Evolutionary conservation across 2,329 filamentous ascomycete genomes (phyloP), one percentile per base, ranked within the genome.

Genomic region (Kalaharituber pfeilii): DNA sequence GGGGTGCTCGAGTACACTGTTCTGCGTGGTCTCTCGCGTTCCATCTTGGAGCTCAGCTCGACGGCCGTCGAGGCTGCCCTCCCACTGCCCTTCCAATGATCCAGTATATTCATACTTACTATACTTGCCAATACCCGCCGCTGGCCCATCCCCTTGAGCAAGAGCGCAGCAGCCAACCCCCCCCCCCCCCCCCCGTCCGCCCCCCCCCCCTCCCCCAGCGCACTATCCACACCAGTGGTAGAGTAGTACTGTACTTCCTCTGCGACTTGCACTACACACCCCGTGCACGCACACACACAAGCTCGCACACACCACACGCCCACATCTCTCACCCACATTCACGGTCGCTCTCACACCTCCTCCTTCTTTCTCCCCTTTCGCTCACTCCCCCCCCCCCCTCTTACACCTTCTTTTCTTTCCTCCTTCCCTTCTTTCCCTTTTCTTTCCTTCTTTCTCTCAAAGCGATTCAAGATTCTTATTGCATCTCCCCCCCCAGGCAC

Each of bases 391-490:
- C 47, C 45, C n/a, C n/a, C n/a, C n/a, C n/a, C n/a, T n/a, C n/a
- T n/a, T n/a, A n/a, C n/a, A n/a, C n/a, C 55, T 57, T 57, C 33
- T 55, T 49, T 54, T 57, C 45, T 52, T 50, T 54, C 50, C 51
- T 51, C 53, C 53, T 54, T 51, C 51, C 50, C 44, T 26, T 30
- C 51, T 51, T 56, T 53, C 49, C 54, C 51, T 49, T 52, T 52
- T 51, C 45, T 56, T 51, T 51, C 56, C 50, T 29, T 54, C 51
- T 49, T 36, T 56, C 45, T 53, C 45, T 49, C 45, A 39, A 39
- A 39, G 33, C 33, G 8, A 39, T n/a, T 39, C 33, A 39, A 13
- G 33, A 39, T 6, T n/a, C n/a, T 39, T 39, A 33, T 20, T 52
- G 29, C 42, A 29, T 53, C 39, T 53, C 51, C 45, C 53, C 52